phyloP scores from a whole-genome alignment of 1,284 basidiomycete genomes.

The Omphalotus olearius region DNA sequence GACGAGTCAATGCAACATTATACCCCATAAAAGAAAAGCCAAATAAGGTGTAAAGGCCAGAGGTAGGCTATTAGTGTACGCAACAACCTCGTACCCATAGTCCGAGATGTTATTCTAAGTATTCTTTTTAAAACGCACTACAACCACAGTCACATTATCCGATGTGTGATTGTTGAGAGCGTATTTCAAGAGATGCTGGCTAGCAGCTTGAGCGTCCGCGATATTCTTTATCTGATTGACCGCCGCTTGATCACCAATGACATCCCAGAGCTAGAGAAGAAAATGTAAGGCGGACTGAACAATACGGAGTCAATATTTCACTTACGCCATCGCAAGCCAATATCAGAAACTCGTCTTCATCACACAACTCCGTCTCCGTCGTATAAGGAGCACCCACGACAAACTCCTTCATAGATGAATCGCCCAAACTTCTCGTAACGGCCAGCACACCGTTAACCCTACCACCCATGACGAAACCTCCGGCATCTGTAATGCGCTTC shows the following conservation, averaged over 20 bases:
- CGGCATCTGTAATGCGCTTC: constrained; percentile 95
- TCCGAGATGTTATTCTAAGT: constrained; percentile 12
- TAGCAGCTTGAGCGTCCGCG: constrained; percentile 82
- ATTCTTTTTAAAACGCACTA: constrained; percentile 64
- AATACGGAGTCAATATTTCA: constrained; percentile 18
- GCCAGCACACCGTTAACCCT: constrained; percentile 96
- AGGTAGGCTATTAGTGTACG: no score
- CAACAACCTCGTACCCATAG: neutral
- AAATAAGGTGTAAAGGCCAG: constrained; percentile 23
- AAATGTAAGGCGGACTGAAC: constrained; percentile 11
- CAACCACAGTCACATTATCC: constrained; percentile 85
- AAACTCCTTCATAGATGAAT: constrained; percentile 99
- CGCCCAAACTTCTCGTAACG: constrained; percentile 94
- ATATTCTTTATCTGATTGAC: constrained; percentile 80
- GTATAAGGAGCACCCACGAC: constrained; percentile 98
- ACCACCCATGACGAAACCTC: constrained; percentile 98
- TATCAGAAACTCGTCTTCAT: constrained; percentile 93
- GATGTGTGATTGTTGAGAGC: constrained; percentile 87
- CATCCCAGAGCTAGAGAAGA: constrained; percentile 88
- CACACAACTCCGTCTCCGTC: constrained; percentile 88
- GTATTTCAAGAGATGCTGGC: constrained; percentile 75
- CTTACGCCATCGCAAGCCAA: constrained; percentile 96
- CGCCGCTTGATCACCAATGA: constrained; percentile 88
- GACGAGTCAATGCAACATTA: no score
- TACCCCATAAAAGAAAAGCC: constrained; percentile 24